Evolutionary conservation across 768 basidiomycete species (phyloP), one percentile per base, ranked within the genome.

Genomic region (Tricholoma furcatifolium): DNA sequence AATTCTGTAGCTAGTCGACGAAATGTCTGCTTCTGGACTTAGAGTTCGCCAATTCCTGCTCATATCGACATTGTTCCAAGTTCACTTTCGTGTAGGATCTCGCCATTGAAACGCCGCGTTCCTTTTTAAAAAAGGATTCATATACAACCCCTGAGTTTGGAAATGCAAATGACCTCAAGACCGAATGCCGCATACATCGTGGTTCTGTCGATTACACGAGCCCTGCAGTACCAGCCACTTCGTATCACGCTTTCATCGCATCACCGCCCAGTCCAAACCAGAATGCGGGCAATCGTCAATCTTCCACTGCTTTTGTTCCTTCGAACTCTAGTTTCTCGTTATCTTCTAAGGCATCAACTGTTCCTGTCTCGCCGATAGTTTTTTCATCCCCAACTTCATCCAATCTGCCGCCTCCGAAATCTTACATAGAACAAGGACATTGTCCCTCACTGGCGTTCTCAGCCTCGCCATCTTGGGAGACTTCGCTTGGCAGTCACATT

Each of bases 311-410:
- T 17, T 12, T 54, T 2, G 18, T 43, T 10, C 31, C 50, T 21
- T 48, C 55, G 38, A 43, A 35, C 21, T 56, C 51, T 30, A n/a
- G 15, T 21, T 36, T 50, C 42, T 49, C 55, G 6, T 45, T 23
- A 42, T 52, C 54, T 15, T 42, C 51, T 36, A 27, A 44, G 24
- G 31, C 53, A 38, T 57, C 56, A 12, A 38, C 54, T 6, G 50
- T 52, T 34, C 27, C 35, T 30, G 44, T 57, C 20, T 57, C 58
- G n/a, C 53, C 59, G 17, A 57, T 60, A 18, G 42, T 44, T 17
- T 57, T 68, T 49, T 58, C 66, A 11, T 70, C 67, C 11, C 68
- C 67, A 11, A 53, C 62, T 6, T 68, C 64, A 15, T 67, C 65
- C 51, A 46, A 56, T 50, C 41, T 50, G 39, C 56, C 54, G 20